phyloP scores from a whole-genome alignment of 306 rosid species.

The Oxytropis ochrocephala region DNA sequence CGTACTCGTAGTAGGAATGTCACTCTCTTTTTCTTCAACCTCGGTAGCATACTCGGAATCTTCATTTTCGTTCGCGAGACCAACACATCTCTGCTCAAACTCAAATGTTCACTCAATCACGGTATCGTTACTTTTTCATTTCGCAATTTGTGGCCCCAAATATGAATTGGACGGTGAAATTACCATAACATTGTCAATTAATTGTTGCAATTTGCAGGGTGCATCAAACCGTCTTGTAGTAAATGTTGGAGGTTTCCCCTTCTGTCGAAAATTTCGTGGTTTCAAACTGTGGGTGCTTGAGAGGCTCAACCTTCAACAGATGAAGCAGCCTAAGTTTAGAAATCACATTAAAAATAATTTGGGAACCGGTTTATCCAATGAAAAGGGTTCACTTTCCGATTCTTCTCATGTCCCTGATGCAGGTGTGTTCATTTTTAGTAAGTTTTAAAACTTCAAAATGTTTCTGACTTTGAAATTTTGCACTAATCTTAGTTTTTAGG shows the following conservation, averaged over 20 bases:
- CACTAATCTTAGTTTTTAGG: neutral
- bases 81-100: constrained; percentile 24
- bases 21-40: constrained; percentile 33
- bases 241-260: constrained; percentile 36
- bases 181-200: neutral
- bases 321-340: constrained; percentile 31
- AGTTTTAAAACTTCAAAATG: neutral
- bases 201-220: constrained; percentile 42
- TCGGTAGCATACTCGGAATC: constrained; percentile 22
- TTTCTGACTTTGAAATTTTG: neutral
- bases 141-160: neutral
- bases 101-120: constrained; percentile 21
- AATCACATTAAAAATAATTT: constrained; percentile 26
- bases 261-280: constrained; percentile 52
- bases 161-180: neutral
- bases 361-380: constrained; percentile 29
- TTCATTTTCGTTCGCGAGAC: constrained; percentile 21
- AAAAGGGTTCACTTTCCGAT: constrained; percentile 30
- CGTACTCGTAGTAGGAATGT: constrained; percentile 19
- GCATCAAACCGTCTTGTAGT: constrained; percentile 23
- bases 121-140: constrained; percentile 5
- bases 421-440: neutral
- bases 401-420: constrained; percentile 30
- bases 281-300: constrained; percentile 56
- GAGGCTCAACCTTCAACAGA: constrained; percentile 34